These are phyloP conservation scores for Pholiota microspora DNA, from an alignment of 768 basidiomycete genomes.

Conservation along the genomic window DNA sequence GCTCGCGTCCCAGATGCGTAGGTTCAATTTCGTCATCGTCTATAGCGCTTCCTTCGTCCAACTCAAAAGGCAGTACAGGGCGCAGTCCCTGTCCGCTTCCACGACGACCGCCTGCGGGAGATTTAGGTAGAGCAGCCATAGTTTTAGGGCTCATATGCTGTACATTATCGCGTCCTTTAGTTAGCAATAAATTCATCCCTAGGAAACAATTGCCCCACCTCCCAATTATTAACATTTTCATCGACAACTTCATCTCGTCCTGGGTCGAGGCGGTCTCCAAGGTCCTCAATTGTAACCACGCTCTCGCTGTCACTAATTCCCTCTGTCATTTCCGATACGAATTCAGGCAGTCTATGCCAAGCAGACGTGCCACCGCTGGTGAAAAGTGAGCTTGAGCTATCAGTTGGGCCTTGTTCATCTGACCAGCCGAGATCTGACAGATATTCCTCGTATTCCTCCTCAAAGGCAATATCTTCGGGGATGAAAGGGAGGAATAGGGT, in stretches of 20 bases:
- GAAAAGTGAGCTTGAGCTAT: conserved; percentile 16
- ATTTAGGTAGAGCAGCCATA: conserved; percentile 90
- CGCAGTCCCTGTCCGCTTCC: conserved; percentile 84
- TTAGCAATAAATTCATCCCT: conserved; percentile 2
- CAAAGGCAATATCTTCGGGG: conserved; percentile 91
- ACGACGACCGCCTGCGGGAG: conserved; percentile 78
- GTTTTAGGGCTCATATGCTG: conserved; percentile 97
- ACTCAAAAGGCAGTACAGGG: conserved; percentile 70
- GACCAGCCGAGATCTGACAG: conserved; percentile 83
- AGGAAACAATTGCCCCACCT: conserved; percentile 51
- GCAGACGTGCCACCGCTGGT: conserved; percentile 48
- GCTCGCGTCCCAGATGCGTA: conserved; percentile 53
- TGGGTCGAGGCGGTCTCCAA: conserved; percentile 71
- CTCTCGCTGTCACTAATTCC: conserved; percentile 94
- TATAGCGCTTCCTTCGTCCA: conserved; percentile 75
- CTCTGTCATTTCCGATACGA: conserved; percentile 79
- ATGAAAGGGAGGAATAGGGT: conserved; percentile 88
- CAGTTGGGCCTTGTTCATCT: conserved; percentile 40
- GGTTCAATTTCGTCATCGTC: conserved; percentile 79
- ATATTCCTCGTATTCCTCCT: conserved; percentile 96
- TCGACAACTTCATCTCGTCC: conserved; percentile 62
- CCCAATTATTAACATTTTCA: conserved; percentile 94
- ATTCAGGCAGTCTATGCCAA: conserved; percentile 80
- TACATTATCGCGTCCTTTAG: conserved; percentile 1
- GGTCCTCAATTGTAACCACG: conserved; percentile 84